Conservation (phyloP, 1,139 yeast species). For the Saccharomyces hybrid region DNA sequence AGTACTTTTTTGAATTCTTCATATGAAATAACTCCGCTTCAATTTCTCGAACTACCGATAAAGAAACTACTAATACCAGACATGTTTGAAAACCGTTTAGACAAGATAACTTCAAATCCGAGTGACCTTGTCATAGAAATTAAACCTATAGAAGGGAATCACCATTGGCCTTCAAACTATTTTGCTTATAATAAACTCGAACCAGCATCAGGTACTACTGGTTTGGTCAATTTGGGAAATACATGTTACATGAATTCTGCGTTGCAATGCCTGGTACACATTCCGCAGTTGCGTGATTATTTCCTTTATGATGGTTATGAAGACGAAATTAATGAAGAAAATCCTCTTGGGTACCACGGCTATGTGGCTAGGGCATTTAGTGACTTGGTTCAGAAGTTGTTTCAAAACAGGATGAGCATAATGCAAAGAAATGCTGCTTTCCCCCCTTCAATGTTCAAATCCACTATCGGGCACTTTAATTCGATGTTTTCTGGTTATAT, state of each 20-base stretch:
- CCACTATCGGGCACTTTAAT: conserved; percentile 70
- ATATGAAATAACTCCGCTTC: conserved; percentile 26
- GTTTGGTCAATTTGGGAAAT: conserved; percentile 80
- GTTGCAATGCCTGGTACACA: conserved; percentile 78
- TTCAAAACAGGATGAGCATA: conserved; percentile 27
- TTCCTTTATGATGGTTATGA: conserved; percentile 57
- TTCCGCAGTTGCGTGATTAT: conserved; percentile 76
- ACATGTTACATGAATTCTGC: conserved; percentile 98
- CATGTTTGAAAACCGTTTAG: conserved; percentile 13
- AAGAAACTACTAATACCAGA: conserved; percentile 23
- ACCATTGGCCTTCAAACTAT: conserved; percentile 35
- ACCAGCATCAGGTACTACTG: conserved; percentile 46
- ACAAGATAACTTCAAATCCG: conserved; percentile 16
- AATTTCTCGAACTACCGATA: conserved; percentile 23
- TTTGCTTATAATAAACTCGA: conserved; percentile 26
- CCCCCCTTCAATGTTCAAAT: conserved; percentile 72
- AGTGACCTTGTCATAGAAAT: conserved; percentile 32
- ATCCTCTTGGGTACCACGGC: conserved; percentile 84
- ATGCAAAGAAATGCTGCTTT: conserved; percentile 1
- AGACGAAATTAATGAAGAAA: conserved; percentile 60
- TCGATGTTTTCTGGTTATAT: conserved; percentile 79
- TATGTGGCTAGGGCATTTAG: conserved; percentile 74
- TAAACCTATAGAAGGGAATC: conserved; percentile 16
- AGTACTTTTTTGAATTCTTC: conserved; percentile 5
- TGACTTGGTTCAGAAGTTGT: conserved; percentile 51